Percentiles rank a stretch among this genome's conserved stretches.
phyloP scores from a whole-genome alignment of 768 basidiomycete species.

The Tricholoma sp. region DNA sequence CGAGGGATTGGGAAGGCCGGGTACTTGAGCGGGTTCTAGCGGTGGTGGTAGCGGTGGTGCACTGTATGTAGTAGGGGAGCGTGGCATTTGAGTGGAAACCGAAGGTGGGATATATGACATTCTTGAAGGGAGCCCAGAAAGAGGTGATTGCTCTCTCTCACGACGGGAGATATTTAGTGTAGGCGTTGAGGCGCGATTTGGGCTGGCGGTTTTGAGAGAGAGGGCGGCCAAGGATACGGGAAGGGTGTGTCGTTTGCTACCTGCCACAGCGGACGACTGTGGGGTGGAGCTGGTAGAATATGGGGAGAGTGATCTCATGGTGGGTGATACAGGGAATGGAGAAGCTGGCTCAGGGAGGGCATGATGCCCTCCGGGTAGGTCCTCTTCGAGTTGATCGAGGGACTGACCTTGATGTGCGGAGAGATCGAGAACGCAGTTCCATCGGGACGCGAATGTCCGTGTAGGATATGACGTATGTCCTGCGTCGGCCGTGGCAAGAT shows the following conservation, averaged over 20 bases:
- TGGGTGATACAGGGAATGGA: conserved; percentile 57
- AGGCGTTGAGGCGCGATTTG: conserved; percentile 18
- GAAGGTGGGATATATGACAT: conserved; percentile 31
- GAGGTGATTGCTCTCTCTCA: conserved; percentile 17
- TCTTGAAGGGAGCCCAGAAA: conserved; percentile 24
- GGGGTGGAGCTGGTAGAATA: conserved; percentile 19
- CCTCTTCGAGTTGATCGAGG: conserved; percentile 27
- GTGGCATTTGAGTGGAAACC: conserved; percentile 30
- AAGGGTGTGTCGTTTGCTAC: conserved; percentile 54
- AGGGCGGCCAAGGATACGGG: conserved; percentile 30
- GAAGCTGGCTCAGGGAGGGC: conserved; percentile 73
- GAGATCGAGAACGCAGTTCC: conserved; percentile 91
- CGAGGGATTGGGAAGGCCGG: not conserved
- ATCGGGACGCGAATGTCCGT: conserved; percentile 71
- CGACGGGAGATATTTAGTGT: conserved; percentile 18
- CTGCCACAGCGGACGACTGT: conserved; percentile 41
- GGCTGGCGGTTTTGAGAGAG: conserved; percentile 16
- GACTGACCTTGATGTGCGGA: conserved; percentile 30
- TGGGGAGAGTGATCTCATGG: conserved; percentile 16
- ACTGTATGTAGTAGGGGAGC: conserved; percentile 52
- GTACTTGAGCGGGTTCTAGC: conserved; percentile 4
- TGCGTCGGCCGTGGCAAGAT: conserved; percentile 16
- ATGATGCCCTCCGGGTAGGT: conserved; percentile 28
- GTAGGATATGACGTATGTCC: conserved; percentile 52
- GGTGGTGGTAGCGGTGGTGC: conserved; percentile 34